Percentiles rank a stretch among this genome's conserved stretches.
Evolutionary conservation across 2,329 filamentous ascomycete species (phyloP).

Genomic region (Ceratocystis diversiconidia): DNA sequence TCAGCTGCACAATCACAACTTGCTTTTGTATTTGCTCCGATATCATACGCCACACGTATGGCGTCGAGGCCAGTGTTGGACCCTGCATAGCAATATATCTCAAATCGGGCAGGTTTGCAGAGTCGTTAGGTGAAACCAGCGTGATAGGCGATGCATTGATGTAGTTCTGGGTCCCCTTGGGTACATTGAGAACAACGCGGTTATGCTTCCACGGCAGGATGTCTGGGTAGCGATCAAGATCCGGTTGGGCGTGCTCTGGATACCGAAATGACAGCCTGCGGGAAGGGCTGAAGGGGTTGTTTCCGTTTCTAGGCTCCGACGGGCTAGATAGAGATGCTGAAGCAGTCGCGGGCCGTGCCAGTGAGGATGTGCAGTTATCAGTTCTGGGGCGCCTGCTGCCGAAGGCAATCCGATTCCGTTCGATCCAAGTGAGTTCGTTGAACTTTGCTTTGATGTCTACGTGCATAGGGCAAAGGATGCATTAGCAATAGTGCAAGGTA

Average conservation of each 20-base stretch:
- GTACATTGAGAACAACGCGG: slow-evolving; percentile 65
- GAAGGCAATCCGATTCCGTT: slow-evolving; percentile 33
- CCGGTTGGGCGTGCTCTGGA: slow-evolving; percentile 14
- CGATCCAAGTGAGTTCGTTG: slow-evolving; percentile 39
- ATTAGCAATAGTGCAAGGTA: neutral
- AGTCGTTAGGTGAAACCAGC: slow-evolving; percentile 33
- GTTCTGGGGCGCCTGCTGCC: slow-evolving; percentile 15
- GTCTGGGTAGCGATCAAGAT: slow-evolving; percentile 72
- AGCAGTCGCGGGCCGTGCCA: slow-evolving; percentile 9
- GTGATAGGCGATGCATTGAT: slow-evolving; percentile 67
- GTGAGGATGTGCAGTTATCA: slow-evolving; percentile 11
- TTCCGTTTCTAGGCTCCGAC: neutral
- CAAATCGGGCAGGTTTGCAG: slow-evolving; percentile 28
- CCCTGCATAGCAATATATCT: slow-evolving; percentile 89
- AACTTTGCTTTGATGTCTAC: slow-evolving; percentile 39
- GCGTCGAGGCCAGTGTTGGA: slow-evolving; percentile 59
- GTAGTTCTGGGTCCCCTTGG: slow-evolving; percentile 58
- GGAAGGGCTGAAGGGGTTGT: neutral
- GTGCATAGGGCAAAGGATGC: neutral
- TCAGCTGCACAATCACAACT: slow-evolving; percentile 87
- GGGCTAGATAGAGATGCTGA: slow-evolving; percentile 3
- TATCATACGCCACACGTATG: slow-evolving; percentile 92
- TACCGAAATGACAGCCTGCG: slow-evolving; percentile 16
- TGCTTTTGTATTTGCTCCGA: slow-evolving; percentile 59
- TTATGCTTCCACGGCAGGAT: slow-evolving; percentile 84